Conservation (phyloP, 2,329 filamentous ascomycete genomes). For the Xylaria sp. region DNA sequence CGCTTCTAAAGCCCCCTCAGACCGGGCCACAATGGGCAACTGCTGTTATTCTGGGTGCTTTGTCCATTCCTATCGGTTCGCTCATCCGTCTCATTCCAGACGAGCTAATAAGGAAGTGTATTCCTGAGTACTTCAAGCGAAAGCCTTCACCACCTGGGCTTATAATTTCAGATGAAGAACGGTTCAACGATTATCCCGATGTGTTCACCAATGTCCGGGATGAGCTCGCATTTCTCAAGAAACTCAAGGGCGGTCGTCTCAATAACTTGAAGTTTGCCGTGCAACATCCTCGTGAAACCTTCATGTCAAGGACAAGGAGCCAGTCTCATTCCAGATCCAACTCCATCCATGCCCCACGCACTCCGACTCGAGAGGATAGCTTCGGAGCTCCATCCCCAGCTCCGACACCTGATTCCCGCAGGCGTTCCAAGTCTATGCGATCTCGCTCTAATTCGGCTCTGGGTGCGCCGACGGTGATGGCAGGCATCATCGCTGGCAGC, state of each 20-base stretch:
- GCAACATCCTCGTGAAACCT: conserved; percentile 76
- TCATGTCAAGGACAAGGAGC: conserved; percentile 68
- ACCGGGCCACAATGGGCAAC: conserved; percentile 85
- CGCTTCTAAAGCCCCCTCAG: conserved; percentile 60
- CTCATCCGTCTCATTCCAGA: conserved; percentile 87
- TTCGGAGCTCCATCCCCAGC: conserved; percentile 58
- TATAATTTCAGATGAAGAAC: conserved; percentile 72
- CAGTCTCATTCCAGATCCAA: conserved; percentile 73
- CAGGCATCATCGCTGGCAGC: conserved; percentile 81
- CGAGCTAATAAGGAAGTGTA: conserved; percentile 63
- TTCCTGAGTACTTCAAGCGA: conserved; percentile 65
- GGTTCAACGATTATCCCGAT: conserved; percentile 74
- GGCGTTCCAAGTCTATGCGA: conserved; percentile 73
- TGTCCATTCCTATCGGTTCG: conserved; percentile 87
- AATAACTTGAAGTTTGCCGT: conserved; percentile 85
- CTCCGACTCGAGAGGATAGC: conserved; percentile 69
- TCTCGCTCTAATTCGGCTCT: conserved; percentile 76
- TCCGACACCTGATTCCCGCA: conserved; percentile 69
- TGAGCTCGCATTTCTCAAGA: conserved; percentile 82
- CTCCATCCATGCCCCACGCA: conserved; percentile 69
- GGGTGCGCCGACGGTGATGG: conserved; percentile 81
- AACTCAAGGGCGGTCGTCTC: conserved; percentile 81
- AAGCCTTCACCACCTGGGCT: conserved; percentile 62
- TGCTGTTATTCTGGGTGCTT: conserved; percentile 81
- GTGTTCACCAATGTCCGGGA: conserved; percentile 79